Evolutionary conservation across 768 basidiomycete species (phyloP), one percentile per base, ranked within the genome.

Genomic region (Tubosaeta sp.): DNA sequence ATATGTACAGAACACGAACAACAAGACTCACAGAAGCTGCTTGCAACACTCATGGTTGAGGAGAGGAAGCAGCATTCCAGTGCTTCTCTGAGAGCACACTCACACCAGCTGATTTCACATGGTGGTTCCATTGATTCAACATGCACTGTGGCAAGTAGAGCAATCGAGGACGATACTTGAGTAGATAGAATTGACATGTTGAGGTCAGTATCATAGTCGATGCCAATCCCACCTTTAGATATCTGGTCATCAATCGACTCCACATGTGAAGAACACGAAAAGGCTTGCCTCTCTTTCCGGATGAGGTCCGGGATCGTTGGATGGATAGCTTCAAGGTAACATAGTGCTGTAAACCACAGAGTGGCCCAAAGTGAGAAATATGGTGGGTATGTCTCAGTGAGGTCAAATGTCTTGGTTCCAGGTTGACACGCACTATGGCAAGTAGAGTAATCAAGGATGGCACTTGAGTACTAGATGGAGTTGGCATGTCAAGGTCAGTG

Each of bases 271-370:
- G 70, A 65, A 52, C 71, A 59, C 4, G 73, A 71, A 44, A 76
- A 62, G 29, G 77, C 76, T 18, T 64, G 59, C 53, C 73, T 75
- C 48, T 86, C 84, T 56, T 74, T 70, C 1, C 58, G 68, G 43
- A 80, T 71, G 10, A 90, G 72, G 41, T 84, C 82, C 1, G 87
- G 82, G 12, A 94, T 70, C 64, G 80, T 84, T 24, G 73, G 63
- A 6, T 89, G 84, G n/a, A 91, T 77, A 4, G 87, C 89, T 67
- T 92, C 90, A 11, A 94, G 72, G 63, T 94, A 94, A 64, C 92
- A 91, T 0, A 92, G 71, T 0, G 93, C 25, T 27, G 25, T 27
- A 32, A 46, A 62, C 59, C 49, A 55, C 59, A 58, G 60, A 65
- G 55, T 50, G 70, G 51, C 58, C 66, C 55, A 58, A 71, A 52